Evolutionary conservation across 345 rosid species (phyloP).

Genomic region (Pistacia integerrima): DNA sequence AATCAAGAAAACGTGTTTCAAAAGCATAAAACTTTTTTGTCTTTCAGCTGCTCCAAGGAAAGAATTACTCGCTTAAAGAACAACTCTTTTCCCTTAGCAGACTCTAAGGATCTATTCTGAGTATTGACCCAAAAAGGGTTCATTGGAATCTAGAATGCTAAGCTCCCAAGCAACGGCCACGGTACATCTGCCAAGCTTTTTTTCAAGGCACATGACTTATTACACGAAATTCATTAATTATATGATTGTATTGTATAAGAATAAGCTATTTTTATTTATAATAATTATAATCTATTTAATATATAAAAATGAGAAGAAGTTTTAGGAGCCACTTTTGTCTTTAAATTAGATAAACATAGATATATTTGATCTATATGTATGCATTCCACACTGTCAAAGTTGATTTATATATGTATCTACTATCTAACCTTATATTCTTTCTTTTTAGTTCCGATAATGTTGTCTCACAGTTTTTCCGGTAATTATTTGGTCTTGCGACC

Average conservation of each 20-base stretch:
- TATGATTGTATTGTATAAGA: no score
- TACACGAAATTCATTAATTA: no score
- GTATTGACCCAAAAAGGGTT: not conserved
- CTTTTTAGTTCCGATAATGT: not conserved
- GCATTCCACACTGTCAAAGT: not conserved
- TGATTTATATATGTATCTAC: not conserved
- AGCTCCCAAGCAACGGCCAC: no score
- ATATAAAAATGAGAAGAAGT: no score
- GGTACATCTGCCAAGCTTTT: no score
- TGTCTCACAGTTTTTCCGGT: slow-evolving; percentile 2
- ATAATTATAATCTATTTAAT: no score
- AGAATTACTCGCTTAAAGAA: not conserved
- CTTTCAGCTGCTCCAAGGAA: not conserved
- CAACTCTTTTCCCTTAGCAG: not conserved
- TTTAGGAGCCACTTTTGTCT: no score
- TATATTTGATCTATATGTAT: no score
- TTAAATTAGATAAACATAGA: no score
- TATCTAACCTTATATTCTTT: not conserved
- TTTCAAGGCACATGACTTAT: no score
- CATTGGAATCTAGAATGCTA: not conserved
- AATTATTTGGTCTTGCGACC: slow-evolving; percentile 19
- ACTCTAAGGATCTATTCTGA: slow-evolving; percentile 6
- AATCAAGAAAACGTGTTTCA: not conserved
- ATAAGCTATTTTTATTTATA: no score
- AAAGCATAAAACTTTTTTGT: not conserved